A percentile compares a stretch with the other conserved stretches of the same genome.
These are phyloP conservation scores for Solanum chilense DNA, from an alignment of 257 asterid species.

Conservation along the genomic window DNA sequence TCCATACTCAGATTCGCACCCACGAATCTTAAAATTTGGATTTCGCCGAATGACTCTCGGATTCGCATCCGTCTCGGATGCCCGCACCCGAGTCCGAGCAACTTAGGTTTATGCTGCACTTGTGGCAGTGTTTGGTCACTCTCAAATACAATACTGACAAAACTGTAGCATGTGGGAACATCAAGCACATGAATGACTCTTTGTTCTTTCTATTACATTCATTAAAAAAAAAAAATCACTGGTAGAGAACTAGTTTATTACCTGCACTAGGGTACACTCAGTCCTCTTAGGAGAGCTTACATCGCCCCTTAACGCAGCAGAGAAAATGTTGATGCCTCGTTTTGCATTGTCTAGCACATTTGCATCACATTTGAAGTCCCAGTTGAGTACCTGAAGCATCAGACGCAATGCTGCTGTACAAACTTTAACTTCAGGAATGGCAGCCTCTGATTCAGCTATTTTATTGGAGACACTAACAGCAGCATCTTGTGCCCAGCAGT, in stretches of 20 bases:
- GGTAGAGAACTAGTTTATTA: slow-evolving; percentile 12
- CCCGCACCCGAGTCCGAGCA: too few relatives aligned
- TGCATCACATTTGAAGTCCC: slow-evolving; percentile 69
- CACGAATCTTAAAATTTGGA: too few relatives aligned
- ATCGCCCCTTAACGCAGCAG: slow-evolving; percentile 39
- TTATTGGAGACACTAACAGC: slow-evolving; percentile 53
- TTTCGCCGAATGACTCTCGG: too few relatives aligned
- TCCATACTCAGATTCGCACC: too few relatives aligned
- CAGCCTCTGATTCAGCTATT: slow-evolving; percentile 50
- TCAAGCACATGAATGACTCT: background rate
- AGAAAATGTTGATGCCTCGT: slow-evolving; percentile 46
- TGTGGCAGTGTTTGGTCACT: background rate
- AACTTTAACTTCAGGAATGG: slow-evolving; percentile 73
- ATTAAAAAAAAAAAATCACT: background rate
- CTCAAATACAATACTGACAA: background rate
- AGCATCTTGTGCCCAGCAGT: slow-evolving; percentile 87
- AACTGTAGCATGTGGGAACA: background rate
- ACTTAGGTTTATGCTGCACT: background rate
- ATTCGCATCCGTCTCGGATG: too few relatives aligned
- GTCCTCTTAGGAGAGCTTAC: slow-evolving; percentile 32
- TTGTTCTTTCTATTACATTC: background rate
- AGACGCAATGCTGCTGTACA: slow-evolving; percentile 65
- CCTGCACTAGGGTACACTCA: slow-evolving; percentile 80
- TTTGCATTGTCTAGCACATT: slow-evolving; percentile 29
- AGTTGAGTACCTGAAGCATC: slow-evolving; percentile 86